Conservation (phyloP, 2,329 filamentous ascomycete species). For the Tolypocladium guangdongense region DNA sequence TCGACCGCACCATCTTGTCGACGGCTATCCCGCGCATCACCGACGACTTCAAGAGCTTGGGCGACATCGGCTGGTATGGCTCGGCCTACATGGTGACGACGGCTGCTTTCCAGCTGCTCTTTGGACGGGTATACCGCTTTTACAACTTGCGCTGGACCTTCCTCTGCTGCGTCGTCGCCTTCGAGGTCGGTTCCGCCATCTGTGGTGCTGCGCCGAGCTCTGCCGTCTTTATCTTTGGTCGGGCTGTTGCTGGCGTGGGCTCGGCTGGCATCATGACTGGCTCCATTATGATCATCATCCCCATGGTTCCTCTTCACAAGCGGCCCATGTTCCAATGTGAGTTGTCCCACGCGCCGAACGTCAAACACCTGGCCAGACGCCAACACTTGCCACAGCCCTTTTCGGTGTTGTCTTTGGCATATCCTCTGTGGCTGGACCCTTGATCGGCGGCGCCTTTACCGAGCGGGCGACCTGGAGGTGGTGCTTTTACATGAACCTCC, state of each 20-base stretch:
- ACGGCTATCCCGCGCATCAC: slow-evolving; percentile 45
- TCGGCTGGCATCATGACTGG: slow-evolving; percentile 48
- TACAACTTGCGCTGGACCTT: slow-evolving; percentile 40
- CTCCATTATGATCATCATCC: slow-evolving; percentile 44
- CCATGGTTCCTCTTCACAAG: slow-evolving; percentile 48
- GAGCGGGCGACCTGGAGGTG: slow-evolving; percentile 37
- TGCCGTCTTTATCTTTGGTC: slow-evolving; percentile 41
- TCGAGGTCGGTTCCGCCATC: slow-evolving; percentile 42
- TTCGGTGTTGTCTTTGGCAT: slow-evolving; percentile 47
- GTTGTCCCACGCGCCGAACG: background rate
- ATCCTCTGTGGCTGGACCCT: slow-evolving; percentile 40
- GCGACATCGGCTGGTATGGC: slow-evolving; percentile 55
- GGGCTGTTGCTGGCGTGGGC: slow-evolving; percentile 45
- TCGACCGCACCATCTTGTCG: slow-evolving; percentile 45
- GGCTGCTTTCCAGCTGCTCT: slow-evolving; percentile 40
- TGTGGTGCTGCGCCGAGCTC: slow-evolving; percentile 45
- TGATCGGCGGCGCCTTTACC: slow-evolving; percentile 44
- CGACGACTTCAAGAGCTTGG: slow-evolving; percentile 44
- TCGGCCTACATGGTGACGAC: slow-evolving; percentile 51
- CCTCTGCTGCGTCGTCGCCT: slow-evolving; percentile 35
- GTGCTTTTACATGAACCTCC: slow-evolving; percentile 51
- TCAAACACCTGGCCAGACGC: background rate
- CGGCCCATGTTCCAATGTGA: slow-evolving; percentile 44
- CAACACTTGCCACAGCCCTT: slow-evolving; percentile 17
- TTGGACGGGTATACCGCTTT: slow-evolving; percentile 43